phyloP scores from a whole-genome alignment of 1,284 basidiomycete genomes.

The Ceratobasidium sp. region DNA sequence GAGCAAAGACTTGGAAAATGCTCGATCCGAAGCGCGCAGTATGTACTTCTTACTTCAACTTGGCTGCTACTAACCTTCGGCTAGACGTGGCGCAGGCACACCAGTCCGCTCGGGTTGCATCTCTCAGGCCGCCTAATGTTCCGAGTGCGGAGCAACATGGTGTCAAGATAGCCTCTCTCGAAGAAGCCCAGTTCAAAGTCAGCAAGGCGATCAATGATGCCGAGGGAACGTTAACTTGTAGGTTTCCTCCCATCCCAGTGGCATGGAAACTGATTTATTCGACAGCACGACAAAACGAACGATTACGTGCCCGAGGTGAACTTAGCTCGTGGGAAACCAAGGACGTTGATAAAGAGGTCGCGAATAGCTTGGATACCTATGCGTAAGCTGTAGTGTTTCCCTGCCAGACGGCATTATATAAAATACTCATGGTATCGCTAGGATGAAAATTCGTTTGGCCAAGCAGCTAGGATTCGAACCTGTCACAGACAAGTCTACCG shows the following conservation, averaged over 20 bases:
- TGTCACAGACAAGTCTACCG: conserved; percentile 32
- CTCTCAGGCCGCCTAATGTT: conserved; percentile 39
- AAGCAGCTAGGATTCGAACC: conserved; percentile 42
- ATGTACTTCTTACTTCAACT: background rate
- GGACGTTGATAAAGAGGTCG: conserved; percentile 41
- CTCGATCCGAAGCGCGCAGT: conserved; percentile 6
- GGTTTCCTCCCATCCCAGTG: background rate
- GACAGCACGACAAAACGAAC: conserved; percentile 36
- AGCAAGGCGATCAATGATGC: conserved; percentile 42
- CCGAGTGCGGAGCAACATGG: conserved; percentile 38
- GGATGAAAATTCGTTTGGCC: conserved; percentile 39
- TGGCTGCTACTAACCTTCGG: background rate
- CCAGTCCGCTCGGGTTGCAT: conserved; percentile 29
- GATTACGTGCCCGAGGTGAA: conserved; percentile 19
- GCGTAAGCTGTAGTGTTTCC: background rate
- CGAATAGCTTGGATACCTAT: conserved; percentile 23
- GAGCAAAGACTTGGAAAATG: conserved; percentile 2
- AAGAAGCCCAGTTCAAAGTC: conserved; percentile 39
- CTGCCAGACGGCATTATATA: background rate
- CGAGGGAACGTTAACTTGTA: conserved; percentile 34
- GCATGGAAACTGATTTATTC: background rate
- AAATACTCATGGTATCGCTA: background rate
- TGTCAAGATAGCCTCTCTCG: conserved; percentile 37
- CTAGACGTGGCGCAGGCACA: conserved; percentile 24
- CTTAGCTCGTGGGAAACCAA: conserved; percentile 39